phyloP scores from a whole-genome alignment of 2,329 filamentous ascomycete genomes.

The Anisogramma anomala region DNA sequence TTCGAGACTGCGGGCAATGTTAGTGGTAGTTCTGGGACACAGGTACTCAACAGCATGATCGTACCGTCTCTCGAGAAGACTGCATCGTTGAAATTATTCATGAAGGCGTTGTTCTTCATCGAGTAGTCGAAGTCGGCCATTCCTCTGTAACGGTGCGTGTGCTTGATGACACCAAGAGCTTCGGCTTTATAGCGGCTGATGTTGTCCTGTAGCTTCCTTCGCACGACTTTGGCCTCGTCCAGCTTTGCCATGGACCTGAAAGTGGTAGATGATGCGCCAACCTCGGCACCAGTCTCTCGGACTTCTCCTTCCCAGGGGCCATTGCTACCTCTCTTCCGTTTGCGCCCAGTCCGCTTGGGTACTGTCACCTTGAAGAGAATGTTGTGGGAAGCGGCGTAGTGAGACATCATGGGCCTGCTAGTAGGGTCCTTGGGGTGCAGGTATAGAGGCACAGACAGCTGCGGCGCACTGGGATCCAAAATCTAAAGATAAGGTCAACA shows the following conservation, averaged over 20 bases:
- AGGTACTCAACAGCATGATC: slow-evolving; percentile 9
- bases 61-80: slow-evolving; percentile 61
- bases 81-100: slow-evolving; percentile 58
- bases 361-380: slow-evolving; percentile 77
- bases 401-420: slow-evolving; percentile 66
- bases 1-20: slow-evolving; percentile 30
- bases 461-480: slow-evolving; percentile 31
- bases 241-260: slow-evolving; percentile 21
- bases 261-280: neutral
- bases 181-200: slow-evolving; percentile 53
- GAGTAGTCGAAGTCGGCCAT: slow-evolving; percentile 82
- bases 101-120: slow-evolving; percentile 55
- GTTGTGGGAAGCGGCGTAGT: slow-evolving; percentile 66
- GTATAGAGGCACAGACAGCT: slow-evolving; percentile 53
- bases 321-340: slow-evolving; percentile 66
- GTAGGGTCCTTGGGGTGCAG: slow-evolving; percentile 70
- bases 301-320: slow-evolving; percentile 47
- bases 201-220: slow-evolving; percentile 61
- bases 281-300: slow-evolving; percentile 20
- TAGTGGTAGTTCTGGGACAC: neutral
- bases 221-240: slow-evolving; percentile 43
- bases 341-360: slow-evolving; percentile 76
- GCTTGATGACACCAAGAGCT: slow-evolving; percentile 59
- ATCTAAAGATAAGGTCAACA: slow-evolving; percentile 26
- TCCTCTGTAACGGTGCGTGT: slow-evolving; percentile 76